Evolutionary conservation across 768 basidiomycete genomes (phyloP).

Genomic region (Lactarius indigo): DNA sequence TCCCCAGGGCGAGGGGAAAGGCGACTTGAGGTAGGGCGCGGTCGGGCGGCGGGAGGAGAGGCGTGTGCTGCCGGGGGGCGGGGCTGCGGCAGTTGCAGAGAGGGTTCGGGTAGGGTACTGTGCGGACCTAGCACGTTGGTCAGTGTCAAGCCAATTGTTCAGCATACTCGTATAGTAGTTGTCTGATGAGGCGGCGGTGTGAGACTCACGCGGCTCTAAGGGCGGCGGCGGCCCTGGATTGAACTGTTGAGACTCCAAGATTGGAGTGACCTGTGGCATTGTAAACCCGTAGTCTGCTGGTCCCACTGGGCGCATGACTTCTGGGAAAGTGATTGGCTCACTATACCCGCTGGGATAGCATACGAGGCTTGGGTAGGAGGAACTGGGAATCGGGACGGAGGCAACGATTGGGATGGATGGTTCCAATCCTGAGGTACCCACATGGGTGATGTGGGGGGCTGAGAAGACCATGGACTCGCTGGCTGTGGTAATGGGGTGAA

Average conservation of each 20-base stretch:
- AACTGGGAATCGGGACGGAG: conserved; percentile 1
- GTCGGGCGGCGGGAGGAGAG: background rate
- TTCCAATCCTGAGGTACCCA: conserved; percentile 11
- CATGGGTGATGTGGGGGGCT: background rate
- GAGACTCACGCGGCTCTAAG: conserved; percentile 12
- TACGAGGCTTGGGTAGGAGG: background rate
- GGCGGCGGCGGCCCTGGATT: conserved; percentile 10
- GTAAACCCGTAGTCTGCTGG: background rate
- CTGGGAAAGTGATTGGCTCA: background rate
- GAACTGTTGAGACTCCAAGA: conserved; percentile 8
- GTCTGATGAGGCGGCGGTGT: background rate
- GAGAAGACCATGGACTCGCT: background rate
- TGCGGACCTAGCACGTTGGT: conserved; percentile 1
- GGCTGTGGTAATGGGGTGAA: background rate
- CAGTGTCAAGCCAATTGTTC: background rate
- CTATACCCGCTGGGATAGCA: conserved; percentile 3
- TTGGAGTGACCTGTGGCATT: background rate
- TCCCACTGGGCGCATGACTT: background rate
- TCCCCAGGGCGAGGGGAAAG: background rate
- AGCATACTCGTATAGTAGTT: background rate
- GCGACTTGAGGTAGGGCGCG: background rate
- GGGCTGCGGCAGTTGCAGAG: background rate
- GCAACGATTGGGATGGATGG: background rate
- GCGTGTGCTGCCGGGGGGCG: background rate
- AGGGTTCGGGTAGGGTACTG: background rate